Conservation (phyloP, 805 yeast species). For the Hanseniaspora jakobsenii region DNA sequence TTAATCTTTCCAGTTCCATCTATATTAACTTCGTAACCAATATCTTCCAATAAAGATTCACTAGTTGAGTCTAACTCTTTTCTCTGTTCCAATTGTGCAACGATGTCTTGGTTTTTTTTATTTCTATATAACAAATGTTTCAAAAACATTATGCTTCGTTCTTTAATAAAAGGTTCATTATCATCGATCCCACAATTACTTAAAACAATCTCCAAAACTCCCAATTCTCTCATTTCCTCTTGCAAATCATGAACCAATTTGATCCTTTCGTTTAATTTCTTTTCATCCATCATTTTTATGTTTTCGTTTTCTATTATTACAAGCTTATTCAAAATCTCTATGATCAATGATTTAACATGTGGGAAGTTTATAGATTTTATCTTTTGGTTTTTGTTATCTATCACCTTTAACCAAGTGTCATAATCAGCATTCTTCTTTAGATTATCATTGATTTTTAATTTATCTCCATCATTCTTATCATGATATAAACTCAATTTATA, state of each 20-base stretch:
- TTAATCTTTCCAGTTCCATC: slow-evolving; percentile 52
- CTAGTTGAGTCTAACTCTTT: slow-evolving; percentile 36
- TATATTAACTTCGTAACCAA: slow-evolving; percentile 68
- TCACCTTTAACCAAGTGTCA: slow-evolving; percentile 20
- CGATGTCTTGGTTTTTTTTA: slow-evolving; percentile 58
- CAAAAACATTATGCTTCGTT: slow-evolving; percentile 68
- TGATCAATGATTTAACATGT: slow-evolving; percentile 48
- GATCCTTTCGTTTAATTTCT: too few species aligned
- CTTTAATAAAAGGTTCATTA: slow-evolving; percentile 79
- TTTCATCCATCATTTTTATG: slow-evolving; percentile 29
- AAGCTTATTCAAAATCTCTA: slow-evolving; percentile 54
- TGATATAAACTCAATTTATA: slow-evolving; percentile 24
- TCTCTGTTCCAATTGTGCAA: slow-evolving; percentile 64
- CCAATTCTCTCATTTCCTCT: slow-evolving; percentile 50
- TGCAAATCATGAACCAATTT: slow-evolving; percentile 50
- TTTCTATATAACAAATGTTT: slow-evolving; percentile 57
- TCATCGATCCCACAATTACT: slow-evolving; percentile 78
- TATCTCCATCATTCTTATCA: slow-evolving; percentile 20
- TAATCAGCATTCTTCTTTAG: slow-evolving; percentile 18
- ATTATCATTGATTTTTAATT: slow-evolving; percentile 16
- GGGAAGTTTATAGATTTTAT: slow-evolving; percentile 40
- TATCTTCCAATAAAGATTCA: slow-evolving; percentile 47
- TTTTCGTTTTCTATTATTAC: slow-evolving; percentile 3
- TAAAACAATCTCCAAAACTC: slow-evolving; percentile 59
- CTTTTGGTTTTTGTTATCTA: slow-evolving; percentile 19